Evolutionary conservation across 345 rosid species (phyloP).

Genomic region (Euphorbia pulcherrima): DNA sequence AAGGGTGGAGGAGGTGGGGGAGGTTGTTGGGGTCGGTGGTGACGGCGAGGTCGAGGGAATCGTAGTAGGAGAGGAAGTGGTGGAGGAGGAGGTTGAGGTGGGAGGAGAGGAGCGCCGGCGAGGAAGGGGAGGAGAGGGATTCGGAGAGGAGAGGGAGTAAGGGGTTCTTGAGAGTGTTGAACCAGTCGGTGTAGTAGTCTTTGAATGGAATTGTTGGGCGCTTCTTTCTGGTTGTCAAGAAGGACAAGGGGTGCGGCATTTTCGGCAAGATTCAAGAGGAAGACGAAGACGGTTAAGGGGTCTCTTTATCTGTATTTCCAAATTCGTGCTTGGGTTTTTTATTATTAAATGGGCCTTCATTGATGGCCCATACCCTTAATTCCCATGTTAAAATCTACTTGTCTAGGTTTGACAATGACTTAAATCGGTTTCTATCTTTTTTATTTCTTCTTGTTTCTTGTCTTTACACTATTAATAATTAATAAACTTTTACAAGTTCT

Average conservation of each 20-base stretch:
- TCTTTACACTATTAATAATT: too few relatives aligned
- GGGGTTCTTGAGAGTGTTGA: constrained; percentile 43
- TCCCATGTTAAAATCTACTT: too few relatives aligned
- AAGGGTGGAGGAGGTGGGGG: constrained; percentile 63
- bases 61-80: constrained; percentile 70
- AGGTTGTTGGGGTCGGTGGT: constrained; percentile 35
- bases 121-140: constrained; percentile 48
- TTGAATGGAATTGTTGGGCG: constrained; percentile 43
- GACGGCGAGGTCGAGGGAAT: constrained; percentile 68
- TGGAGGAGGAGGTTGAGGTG: constrained; percentile 57
- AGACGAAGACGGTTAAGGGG: background rate
- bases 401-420: too few relatives aligned
- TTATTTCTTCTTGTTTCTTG: too few relatives aligned
- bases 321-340: too few relatives aligned
- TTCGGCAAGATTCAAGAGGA: background rate
- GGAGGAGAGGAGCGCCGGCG: constrained; percentile 46
- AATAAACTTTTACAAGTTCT: too few relatives aligned
- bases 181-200: constrained; percentile 63
- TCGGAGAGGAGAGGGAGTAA: constrained; percentile 69
- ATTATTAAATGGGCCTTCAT: too few relatives aligned
- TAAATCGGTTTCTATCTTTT: too few relatives aligned
- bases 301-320: too few relatives aligned
- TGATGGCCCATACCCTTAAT: too few relatives aligned
- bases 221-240: constrained; percentile 50
- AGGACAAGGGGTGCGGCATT: constrained; percentile 45